Evolutionary conservation across 2,329 filamentous ascomycete species (phyloP), one percentile per base, ranked within the genome.

Genomic region (Calonectria henricotiae): DNA sequence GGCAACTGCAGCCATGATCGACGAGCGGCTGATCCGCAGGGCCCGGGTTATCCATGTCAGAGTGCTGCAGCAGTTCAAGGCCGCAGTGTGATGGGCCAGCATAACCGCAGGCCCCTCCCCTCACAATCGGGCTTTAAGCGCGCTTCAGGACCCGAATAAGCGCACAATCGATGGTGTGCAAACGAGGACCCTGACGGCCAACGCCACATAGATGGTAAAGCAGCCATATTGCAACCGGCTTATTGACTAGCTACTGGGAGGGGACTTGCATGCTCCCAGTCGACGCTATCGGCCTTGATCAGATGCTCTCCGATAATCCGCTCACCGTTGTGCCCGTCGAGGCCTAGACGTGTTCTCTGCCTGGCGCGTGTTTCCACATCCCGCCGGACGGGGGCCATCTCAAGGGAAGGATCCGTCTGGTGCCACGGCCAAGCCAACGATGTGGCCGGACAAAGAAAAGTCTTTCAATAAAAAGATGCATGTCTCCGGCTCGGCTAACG

Each of bases 401-500:
- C n/a, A 5, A n/a, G 55, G 58, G 30, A 23, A 60, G 65, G 20
- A 62, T 30, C 46, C 37, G 37, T 23, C 37, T 46, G 17, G 43
- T 27, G 55, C 54, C 44, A 25, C 54, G 37, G 64, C 41, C 61
- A 64, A 60, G 65, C 23, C 61, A 65, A 60, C 27, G 37, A 55
- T 23, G 39, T 35, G 51, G 27, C 9, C 39, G 55, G 39, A 6
- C 27, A 58, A 43, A 68, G 70, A 77, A 74, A 73, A 73, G 51
- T 72, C 47, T 71, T 76, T 74, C 65, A 67, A 60, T 62, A 68
- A 5, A 30, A 30, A 5, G 7, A 30, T 63, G n/a, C 41, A 7
- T n/a, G 73, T 65, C 63, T 44, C 20, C 62, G 62, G 72, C 73
- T 71, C 71, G 23, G 51, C 60, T 60, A 43, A 17, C 69, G 4